Evolutionary conservation across 164 flowering plant species (phyloP), one percentile per base, ranked within the genome.

Genomic region (Vitis amurensis): DNA sequence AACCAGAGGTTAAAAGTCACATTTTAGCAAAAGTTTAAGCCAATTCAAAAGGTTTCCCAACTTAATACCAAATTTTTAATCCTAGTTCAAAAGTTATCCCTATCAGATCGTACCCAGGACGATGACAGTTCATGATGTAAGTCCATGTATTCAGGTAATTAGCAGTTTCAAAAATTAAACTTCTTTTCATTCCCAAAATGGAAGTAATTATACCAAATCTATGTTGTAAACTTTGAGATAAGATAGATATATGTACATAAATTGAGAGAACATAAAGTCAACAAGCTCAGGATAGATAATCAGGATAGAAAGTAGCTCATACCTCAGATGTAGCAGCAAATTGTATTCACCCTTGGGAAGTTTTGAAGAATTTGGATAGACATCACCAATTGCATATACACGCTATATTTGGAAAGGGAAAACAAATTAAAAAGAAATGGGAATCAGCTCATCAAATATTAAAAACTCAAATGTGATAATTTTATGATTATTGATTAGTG

Each of bases 271-370:
- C 66, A 44, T 13, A 47, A 57, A 47, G 49, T 62, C 13, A 63
- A 63, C 55, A 53, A 63, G 55, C 12, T 66, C 19, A 53, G 56
- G 56, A 4, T 37, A 37, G 56, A 53, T 5, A 5, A 6, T 5
- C 17, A 13, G 56, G 1, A 3, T 8, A 10, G 19, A 13, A 61
- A 66, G 29, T 12, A 48, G 23, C 49, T 3, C 71, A 65, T 79
- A 89, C 99, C 99, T 89, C 67, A 95, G 63, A 78, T 83, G 85
- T 12, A 95, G 81, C 69, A 78, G 94, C 68, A 95, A 75, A 65
- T 56, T 89, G 79, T 84, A 92, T 63, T 95, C 97, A 11, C 99
- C 99, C 84, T 90, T 95, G 11, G 94, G 90, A 71, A 92, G 93
- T 74, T 92, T 90, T 57, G 88, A 62, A 64, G 79, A 74, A 3